phyloP scores from a whole-genome alignment of 1,139 yeast genomes.

The Saccharomyces pastorianus region DNA sequence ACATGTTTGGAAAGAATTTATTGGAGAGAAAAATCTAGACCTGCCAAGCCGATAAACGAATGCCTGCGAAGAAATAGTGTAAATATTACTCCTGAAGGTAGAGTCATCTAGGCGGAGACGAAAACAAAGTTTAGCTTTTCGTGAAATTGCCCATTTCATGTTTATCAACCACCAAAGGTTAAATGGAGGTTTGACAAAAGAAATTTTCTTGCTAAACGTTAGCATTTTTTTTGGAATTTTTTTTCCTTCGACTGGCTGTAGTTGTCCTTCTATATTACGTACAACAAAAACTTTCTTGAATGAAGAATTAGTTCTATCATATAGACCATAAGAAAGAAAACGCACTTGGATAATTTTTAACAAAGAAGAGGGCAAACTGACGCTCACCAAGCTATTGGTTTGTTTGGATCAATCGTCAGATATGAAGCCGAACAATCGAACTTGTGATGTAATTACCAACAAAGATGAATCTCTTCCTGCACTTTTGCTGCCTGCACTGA shows the following conservation, averaged over 20 bases:
- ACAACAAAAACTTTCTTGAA: neutral
- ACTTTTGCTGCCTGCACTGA: neutral
- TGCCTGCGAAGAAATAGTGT: neutral
- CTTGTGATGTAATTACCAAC: neutral
- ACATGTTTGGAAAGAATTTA: neutral
- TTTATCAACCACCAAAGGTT: neutral
- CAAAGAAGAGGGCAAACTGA: neutral
- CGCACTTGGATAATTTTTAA: neutral
- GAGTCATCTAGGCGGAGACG: slow-evolving; percentile 1
- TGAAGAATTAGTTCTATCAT: neutral
- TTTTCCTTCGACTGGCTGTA: neutral
- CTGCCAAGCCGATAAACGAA: slow-evolving; percentile 1
- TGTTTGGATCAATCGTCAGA: neutral
- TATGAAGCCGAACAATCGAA: neutral
- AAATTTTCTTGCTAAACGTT: neutral
- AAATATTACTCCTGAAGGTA: neutral
- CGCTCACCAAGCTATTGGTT: neutral
- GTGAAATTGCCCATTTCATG: neutral
- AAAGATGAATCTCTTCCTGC: neutral
- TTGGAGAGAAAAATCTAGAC: slow-evolving; percentile 1
- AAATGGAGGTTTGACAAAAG: neutral
- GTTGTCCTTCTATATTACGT: neutral
- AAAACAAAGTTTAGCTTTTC: neutral
- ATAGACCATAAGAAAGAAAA: neutral
- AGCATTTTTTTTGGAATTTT: neutral